Percentiles rank a stretch among this genome's conserved stretches.
These are phyloP conservation scores for Nakazawaea wyomingensis DNA, from an alignment of 805 yeast genomes.

Conservation along the genomic window DNA sequence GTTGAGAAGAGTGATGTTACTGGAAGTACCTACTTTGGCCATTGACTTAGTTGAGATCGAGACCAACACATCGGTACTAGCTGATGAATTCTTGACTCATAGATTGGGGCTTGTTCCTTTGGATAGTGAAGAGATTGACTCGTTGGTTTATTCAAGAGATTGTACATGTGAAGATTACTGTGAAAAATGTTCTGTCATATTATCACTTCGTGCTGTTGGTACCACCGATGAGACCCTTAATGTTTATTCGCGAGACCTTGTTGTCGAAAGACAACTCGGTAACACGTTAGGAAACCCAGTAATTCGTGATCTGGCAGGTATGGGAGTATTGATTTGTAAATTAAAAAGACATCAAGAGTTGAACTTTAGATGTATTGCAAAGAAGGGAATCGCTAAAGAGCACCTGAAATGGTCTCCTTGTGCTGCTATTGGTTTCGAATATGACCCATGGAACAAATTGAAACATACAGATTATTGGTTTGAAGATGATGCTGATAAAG, in stretches of 20 bases:
- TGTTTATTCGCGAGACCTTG: conserved; percentile 80
- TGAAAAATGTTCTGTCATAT: conserved; percentile 86
- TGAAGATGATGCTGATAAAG: conserved; percentile 80
- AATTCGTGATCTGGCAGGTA: conserved; percentile 65
- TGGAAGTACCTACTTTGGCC: conserved; percentile 96
- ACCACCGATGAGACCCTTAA: conserved; percentile 84
- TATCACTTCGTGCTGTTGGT: conserved; percentile 79
- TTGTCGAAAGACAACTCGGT: conserved; percentile 30
- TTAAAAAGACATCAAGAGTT: conserved; percentile 90
- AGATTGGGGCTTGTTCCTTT: conserved; percentile 90
- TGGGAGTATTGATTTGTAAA: conserved; percentile 90
- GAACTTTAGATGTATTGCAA: conserved; percentile 86
- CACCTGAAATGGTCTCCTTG: conserved; percentile 99
- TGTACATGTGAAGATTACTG: conserved; percentile 98
- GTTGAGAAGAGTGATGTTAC: conserved; percentile 82
- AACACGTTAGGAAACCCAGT: conserved; percentile 73
- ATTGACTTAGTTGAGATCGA: conserved; percentile 95
- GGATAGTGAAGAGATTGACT: conserved; percentile 77
- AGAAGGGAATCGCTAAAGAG: conserved; percentile 95
- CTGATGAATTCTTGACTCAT: conserved; percentile 95
- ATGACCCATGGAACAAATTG: conserved; percentile 98
- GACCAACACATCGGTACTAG: conserved; percentile 87
- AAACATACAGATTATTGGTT: conserved; percentile 97
- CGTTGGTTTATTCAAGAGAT: conserved; percentile 83
- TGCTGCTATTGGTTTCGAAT: conserved; percentile 92